Evolutionary conservation across 139 green algal genomes (phyloP).

Genomic region (Chlorella sp.): DNA sequence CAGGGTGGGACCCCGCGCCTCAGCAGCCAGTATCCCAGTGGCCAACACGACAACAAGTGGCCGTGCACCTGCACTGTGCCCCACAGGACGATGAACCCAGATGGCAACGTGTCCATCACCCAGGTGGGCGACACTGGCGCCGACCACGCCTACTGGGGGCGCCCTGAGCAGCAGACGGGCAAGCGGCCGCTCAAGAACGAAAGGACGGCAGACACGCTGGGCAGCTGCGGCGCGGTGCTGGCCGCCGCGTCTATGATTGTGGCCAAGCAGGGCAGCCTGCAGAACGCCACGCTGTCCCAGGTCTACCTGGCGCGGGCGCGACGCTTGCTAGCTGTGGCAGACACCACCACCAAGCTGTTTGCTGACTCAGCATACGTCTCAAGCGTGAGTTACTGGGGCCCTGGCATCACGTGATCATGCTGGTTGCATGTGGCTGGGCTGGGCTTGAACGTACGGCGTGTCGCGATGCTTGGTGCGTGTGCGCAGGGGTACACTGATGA

Average conservation of each 20-base stretch:
- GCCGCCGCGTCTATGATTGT: background rate
- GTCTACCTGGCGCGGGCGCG: background rate
- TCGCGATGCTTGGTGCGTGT: no score
- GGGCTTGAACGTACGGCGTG: background rate
- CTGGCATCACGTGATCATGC: no score
- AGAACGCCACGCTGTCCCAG: background rate
- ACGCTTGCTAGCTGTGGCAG: background rate
- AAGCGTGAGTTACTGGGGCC: background rate
- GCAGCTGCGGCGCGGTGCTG: background rate
- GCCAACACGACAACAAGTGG: no score
- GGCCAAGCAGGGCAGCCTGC: background rate
- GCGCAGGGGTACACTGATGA: background rate
- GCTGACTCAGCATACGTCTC: background rate
- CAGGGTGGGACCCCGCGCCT: background rate
- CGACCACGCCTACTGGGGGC: background rate
- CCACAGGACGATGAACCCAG: background rate
- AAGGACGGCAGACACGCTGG: background rate
- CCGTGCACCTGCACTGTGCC: no score
- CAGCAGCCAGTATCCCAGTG: background rate
- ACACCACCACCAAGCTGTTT: background rate
- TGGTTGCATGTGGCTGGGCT: no score
- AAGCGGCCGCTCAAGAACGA: background rate
- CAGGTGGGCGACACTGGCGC: background rate
- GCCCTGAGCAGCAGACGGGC: background rate
- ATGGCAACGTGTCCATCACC: background rate